Evolutionary conservation across 2,329 filamentous ascomycete species (phyloP), one percentile per base, ranked within the genome.

Genomic region (Aspergillus flavus): DNA sequence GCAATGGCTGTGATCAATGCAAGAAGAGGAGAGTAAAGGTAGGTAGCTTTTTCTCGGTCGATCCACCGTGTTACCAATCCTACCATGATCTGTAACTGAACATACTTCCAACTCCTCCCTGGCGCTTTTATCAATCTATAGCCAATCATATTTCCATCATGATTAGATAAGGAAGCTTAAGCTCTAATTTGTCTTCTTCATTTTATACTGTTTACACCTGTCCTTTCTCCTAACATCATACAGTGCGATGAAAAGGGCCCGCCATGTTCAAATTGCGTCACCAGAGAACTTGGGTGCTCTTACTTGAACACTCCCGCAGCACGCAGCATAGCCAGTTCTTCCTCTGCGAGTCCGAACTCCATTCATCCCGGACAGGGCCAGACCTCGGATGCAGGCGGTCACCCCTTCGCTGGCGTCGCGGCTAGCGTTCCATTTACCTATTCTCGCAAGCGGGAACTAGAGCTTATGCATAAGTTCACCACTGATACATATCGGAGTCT

Each of bases 401-500:
- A 56, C 14, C 48, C 30, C 26, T 23, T 57, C 28, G 9, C 41
- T 7, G 45, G 19, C 39, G 14, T 34, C 21, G 14, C 30, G 2
- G 12, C 32, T 6, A 43, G 62, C n/a, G 65, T 61, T 28, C 62
- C 66, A 23, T 62, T 67, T 14, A 50, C 62, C 21, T 62, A 64
- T 45, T 69, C 71, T 28, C 65, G 68, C 12, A 66, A 53, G 41
- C 64, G 74, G 4, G 83, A 84, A 61, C 75, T 86, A 10, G 83
- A 85, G 63, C 69, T 86, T 52, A 84, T 85, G 81, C 82, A 85
- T 65, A 80, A 80, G 32, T 86, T 81, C 77, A 79, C 82, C 1
- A 83, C 80, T 0, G 76, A 75, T 21, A 84, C 82, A 0, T 85
- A 78, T 66, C 75, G 75, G 26, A 79, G 78, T 43, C 75, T 83